phyloP scores from a whole-genome alignment of 768 basidiomycete genomes.

The Termitomyces sp. region DNA sequence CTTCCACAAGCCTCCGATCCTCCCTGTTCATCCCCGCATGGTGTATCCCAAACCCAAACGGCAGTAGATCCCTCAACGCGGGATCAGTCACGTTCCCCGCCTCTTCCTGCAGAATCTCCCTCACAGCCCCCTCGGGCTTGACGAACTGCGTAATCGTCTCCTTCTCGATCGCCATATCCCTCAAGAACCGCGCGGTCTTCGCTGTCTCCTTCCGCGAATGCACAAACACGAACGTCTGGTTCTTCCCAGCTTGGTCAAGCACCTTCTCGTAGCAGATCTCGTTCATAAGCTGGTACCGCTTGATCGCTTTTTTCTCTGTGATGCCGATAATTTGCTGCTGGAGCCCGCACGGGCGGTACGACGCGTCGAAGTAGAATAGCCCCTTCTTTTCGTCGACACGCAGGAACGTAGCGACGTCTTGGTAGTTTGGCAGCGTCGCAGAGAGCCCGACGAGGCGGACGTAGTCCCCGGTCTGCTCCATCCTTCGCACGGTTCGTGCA shows the following conservation, averaged over 20 bases:
- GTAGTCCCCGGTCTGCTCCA: conserved; percentile 92
- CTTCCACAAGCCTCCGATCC: conserved; percentile 89
- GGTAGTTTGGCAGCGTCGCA: conserved; percentile 96
- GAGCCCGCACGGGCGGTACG: conserved; percentile 89
- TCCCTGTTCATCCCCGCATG: conserved; percentile 95
- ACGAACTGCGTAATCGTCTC: conserved; percentile 96
- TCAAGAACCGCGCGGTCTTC: conserved; percentile 91
- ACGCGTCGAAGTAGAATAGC: conserved; percentile 94
- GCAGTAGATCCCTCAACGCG: conserved; percentile 82
- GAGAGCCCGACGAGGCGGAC: conserved; percentile 94
- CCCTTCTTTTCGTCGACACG: conserved; percentile 90
- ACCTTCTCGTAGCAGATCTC: conserved; percentile 99
- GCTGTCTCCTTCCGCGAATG: conserved; percentile 98
- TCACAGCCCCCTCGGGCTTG: conserved; percentile 84
- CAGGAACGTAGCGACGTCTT: conserved; percentile 96
- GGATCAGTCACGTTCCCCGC: conserved; percentile 76
- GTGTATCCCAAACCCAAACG: conserved; percentile 97
- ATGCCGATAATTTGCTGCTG: conserved; percentile 97
- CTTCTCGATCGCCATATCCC: conserved; percentile 94
- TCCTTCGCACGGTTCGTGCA: conserved; percentile 83
- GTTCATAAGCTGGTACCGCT: conserved; percentile 96
- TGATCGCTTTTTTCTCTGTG: conserved; percentile 99
- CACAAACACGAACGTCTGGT: conserved; percentile 94
- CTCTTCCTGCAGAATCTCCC: conserved; percentile 86
- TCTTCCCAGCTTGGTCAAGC: conserved; percentile 81